Evolutionary conservation across 441 rosid species (phyloP), one percentile per base, ranked within the genome.

Genomic region (Erysimum cheiri): DNA sequence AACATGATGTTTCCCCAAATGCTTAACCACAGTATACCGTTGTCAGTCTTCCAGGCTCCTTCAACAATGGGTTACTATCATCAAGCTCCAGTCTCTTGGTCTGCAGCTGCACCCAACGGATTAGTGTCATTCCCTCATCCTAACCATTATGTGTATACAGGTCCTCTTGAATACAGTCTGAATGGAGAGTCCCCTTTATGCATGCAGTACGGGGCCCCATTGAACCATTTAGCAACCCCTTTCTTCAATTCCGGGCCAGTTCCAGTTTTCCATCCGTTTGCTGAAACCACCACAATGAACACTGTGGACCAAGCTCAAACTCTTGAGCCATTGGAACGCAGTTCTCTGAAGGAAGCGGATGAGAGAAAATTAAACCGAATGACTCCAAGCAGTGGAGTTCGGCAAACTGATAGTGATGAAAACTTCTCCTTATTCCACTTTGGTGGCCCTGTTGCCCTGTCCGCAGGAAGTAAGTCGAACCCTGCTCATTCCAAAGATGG

Each of bases 361-460:
- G 63, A 73, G 28, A 84, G 82, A 78, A 78, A 63, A 67, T 26
- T 37, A 8, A 61, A 47, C 60, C 62, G 60, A 32, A 60, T 48
- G 53, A 67, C 75, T 43, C 66, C 80, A 46, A 75, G 70, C 17
- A 71, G 68, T 22, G 82, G 78, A 64, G 76, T 75, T 67, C 77
- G 52, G 61, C 78, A 74, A 67, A 66, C 44, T 17, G 84, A 80
- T 50, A 55, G 80, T 37, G 60, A 81, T 24, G 60, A 82, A 15
- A 73, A 82, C 79, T 95, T 95, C 81, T 95, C 99, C 67, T 76
- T 92, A 72, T 95, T 95, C 72, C 99, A 95, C 78, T 92, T 80
- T 62, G 96, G 88, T 39, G 96, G 95, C 22, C 98, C 98, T n/a
- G 84, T 88, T 29, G 93, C 89, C 49, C 74, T 83, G 69, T 78